phyloP scores from a whole-genome alignment of 345 rosid genomes.

The Salix caprea region DNA sequence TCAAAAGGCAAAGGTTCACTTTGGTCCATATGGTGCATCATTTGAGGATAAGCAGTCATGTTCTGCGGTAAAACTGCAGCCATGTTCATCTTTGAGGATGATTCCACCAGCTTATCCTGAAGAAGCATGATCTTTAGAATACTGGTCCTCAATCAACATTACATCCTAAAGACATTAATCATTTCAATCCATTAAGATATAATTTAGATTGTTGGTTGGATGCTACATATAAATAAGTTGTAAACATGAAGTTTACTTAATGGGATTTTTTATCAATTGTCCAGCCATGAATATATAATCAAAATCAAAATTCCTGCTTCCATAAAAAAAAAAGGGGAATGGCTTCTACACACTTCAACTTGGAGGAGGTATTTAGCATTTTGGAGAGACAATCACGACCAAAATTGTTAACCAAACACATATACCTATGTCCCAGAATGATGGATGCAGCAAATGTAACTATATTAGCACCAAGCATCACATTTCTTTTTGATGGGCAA shows the following conservation, averaged over 20 bases:
- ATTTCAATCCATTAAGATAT: conserved; percentile 30
- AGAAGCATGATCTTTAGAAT: conserved; percentile 48
- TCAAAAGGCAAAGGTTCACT: conserved; percentile 40
- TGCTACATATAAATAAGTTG: background rate
- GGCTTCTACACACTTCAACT: no score
- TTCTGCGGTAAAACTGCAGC: conserved; percentile 44
- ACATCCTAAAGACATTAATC: conserved; percentile 36
- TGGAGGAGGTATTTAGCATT: no score
- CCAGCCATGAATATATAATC: background rate
- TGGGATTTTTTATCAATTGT: background rate
- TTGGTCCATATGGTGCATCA: conserved; percentile 38
- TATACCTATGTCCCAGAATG: background rate
- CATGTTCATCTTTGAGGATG: conserved; percentile 47
- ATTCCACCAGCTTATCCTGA: conserved; percentile 64
- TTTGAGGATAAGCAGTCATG: conserved; percentile 48
- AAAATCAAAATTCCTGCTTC: background rate
- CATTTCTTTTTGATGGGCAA: background rate
- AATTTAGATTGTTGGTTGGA: conserved; percentile 3
- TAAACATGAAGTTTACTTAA: conserved; percentile 1
- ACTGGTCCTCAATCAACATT: conserved; percentile 41
- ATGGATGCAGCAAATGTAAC: background rate
- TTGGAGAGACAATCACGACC: no score
- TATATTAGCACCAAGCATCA: background rate
- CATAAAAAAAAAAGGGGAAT: background rate
- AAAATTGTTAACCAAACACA: no score